Percentiles rank a stretch among this genome's conserved stretches.
phyloP scores from a whole-genome alignment of 2,329 filamentous ascomycete species.

The Alternaria panax region DNA sequence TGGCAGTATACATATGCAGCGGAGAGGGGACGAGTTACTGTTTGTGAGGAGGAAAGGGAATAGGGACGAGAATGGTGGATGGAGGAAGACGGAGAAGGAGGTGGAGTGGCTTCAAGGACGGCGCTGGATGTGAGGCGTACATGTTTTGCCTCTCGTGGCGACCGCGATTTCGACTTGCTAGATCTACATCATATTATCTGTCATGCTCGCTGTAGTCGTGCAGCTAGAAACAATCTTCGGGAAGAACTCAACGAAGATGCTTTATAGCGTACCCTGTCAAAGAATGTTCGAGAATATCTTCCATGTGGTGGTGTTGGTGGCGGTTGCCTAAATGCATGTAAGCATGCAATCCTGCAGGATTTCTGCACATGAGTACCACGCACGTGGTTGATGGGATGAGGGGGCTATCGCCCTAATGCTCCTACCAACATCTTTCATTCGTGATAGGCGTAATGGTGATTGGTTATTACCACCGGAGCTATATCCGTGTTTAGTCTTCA shows the following conservation, averaged over 20 bases:
- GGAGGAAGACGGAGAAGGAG: neutral
- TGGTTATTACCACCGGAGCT: neutral
- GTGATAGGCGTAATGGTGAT: neutral
- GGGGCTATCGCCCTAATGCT: neutral
- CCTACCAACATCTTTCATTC: neutral
- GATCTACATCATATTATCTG: neutral
- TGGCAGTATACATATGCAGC: neutral
- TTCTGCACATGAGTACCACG: neutral
- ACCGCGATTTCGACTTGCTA: neutral
- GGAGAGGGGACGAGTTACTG: neutral
- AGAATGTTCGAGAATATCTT: neutral
- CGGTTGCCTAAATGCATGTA: neutral
- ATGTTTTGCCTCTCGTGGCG: neutral
- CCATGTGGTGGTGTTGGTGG: neutral
- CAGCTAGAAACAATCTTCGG: neutral
- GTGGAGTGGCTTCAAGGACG: neutral
- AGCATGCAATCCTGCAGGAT: conserved; percentile 6
- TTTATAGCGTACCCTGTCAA: too few relatives aligned
- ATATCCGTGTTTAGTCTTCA: neutral
- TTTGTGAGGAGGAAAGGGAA: neutral
- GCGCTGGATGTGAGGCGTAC: neutral
- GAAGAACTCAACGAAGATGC: neutral
- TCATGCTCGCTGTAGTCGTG: neutral
- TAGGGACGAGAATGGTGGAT: neutral
- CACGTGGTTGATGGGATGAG: neutral